Evolutionary conservation across 441 rosid species (phyloP).

Genomic region (Codiaeum variegatum): DNA sequence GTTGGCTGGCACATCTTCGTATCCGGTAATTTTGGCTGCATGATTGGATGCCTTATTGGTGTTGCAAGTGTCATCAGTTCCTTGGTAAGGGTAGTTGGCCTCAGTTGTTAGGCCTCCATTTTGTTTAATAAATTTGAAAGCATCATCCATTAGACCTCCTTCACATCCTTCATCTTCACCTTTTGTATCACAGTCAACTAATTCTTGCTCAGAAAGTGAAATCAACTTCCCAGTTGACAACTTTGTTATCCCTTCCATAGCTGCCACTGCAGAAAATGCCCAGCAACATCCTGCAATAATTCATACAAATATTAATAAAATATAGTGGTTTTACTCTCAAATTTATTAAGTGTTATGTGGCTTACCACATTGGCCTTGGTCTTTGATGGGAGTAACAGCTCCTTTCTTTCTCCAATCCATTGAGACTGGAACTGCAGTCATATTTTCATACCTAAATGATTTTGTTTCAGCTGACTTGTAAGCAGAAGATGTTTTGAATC

Average conservation of each 20-base stretch:
- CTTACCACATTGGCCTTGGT: slow-evolving; percentile 7
- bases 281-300: neutral
- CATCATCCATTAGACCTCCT: slow-evolving; percentile 59
- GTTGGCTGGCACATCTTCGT: slow-evolving; percentile 30
- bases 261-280: slow-evolving; percentile 1
- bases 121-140: slow-evolving; percentile 39
- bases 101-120: slow-evolving; percentile 47
- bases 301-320: neutral
- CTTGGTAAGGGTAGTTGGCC: slow-evolving; percentile 46
- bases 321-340: too few species aligned
- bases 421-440: slow-evolving; percentile 1
- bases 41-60: slow-evolving; percentile 22
- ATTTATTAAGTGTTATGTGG: too few species aligned
- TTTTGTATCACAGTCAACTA: slow-evolving; percentile 51
- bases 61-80: slow-evolving; percentile 38
- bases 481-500: neutral
- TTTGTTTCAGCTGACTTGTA: neutral
- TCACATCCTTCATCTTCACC: slow-evolving; percentile 44
- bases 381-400: slow-evolving; percentile 5
- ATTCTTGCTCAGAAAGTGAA: slow-evolving; percentile 63
- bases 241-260: slow-evolving; percentile 39
- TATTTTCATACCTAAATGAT: slow-evolving; percentile 10
- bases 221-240: slow-evolving; percentile 44
- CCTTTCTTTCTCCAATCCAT: slow-evolving; percentile 13
- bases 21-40: slow-evolving; percentile 41